Evolutionary conservation across 768 basidiomycete genomes (phyloP), one percentile per base, ranked within the genome.

Genomic region (Calocera viscosa): DNA sequence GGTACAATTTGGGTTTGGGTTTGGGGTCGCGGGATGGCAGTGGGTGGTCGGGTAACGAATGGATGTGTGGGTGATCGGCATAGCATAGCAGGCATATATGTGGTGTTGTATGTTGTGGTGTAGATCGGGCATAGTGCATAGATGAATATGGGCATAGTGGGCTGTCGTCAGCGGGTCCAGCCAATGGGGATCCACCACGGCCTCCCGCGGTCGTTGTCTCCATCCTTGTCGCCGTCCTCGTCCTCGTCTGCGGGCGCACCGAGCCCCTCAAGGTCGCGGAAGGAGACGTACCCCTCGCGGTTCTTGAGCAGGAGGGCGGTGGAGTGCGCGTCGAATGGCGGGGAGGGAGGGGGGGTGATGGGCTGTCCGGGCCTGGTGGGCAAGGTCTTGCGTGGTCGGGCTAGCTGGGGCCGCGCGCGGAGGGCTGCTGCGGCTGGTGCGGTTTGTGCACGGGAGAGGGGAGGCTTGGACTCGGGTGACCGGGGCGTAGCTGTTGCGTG

Each of bases 251-350:
- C 81, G 17, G 87, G 87, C 24, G 78, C 78, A 0, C 87, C 87
- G 8, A 88, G 78, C 26, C 87, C 87, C 75, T 86, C 86, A 11
- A 88, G 81, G 63, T 80, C 82, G 41, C 84, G 80, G 66, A 88
- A 88, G n/a, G 82, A 83, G 38, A 88, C 84, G 69, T 88, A 88
- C 1, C 87, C 87, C 17, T 83, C 79, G 33, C 84, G 81, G 35
- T 80, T 75, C 28, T 78, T 79, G 69, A 86, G 82, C 66, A 82
- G 80, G 34, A 80, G 82, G n/a, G 81, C 81, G 5, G 87, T 87
- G 24, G 79, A 81, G 41, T 83, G 81, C 12, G 82, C 85, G 71
- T 89, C 84, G 78, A 89, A 89, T 2, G 77, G 70, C n/a, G 81
- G 77, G 22, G 41, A 63, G 2, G 74, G 65, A 24, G 72, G 65